Percentiles rank a stretch among this genome's conserved stretches.
Conservation (phyloP, 768 basidiomycete genomes). For the Mycena epipterygia region DNA sequence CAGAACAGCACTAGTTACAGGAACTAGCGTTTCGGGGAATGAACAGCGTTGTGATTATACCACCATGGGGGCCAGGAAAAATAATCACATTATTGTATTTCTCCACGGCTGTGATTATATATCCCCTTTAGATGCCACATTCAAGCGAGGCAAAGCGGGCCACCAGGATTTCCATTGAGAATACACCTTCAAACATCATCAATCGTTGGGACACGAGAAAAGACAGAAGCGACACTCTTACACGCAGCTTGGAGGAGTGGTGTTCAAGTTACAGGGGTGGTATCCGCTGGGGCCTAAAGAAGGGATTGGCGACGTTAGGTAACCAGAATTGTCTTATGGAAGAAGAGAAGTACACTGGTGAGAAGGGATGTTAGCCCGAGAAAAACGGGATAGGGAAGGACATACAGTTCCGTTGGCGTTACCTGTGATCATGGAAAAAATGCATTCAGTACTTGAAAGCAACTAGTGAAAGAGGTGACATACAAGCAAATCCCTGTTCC, state of each 20-base stretch:
- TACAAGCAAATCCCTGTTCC: conserved; percentile 12
- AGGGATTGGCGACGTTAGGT: conserved; percentile 2
- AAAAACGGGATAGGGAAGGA: conserved; percentile 12
- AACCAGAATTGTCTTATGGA: conserved; percentile 1
- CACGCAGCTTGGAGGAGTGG: conserved; percentile 17
- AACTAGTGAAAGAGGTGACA: conserved; percentile 1
- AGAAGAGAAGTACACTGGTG: conserved; percentile 7
- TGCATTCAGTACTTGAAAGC: conserved; percentile 5
- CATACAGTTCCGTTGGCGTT: conserved; percentile 9
- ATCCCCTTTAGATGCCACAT: background rate
- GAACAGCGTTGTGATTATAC: background rate
- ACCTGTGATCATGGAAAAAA: conserved; percentile 4
- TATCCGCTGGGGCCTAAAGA: background rate
- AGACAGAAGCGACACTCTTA: conserved; percentile 10
- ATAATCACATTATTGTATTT: background rate
- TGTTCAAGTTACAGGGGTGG: conserved; percentile 14
- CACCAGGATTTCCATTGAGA: conserved; percentile 13
- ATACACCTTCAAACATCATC: conserved; percentile 11
- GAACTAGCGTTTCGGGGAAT: background rate
- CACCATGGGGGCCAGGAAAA: background rate
- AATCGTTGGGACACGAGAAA: background rate
- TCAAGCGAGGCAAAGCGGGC: conserved; percentile 18
- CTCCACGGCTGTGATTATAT: conserved; percentile 3
- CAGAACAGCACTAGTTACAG: too few species aligned
- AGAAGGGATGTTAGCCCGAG: conserved; percentile 12